Evolutionary conservation across 352 stramenopile species (phyloP).

Genomic region (Phytopythium delawarense): DNA sequence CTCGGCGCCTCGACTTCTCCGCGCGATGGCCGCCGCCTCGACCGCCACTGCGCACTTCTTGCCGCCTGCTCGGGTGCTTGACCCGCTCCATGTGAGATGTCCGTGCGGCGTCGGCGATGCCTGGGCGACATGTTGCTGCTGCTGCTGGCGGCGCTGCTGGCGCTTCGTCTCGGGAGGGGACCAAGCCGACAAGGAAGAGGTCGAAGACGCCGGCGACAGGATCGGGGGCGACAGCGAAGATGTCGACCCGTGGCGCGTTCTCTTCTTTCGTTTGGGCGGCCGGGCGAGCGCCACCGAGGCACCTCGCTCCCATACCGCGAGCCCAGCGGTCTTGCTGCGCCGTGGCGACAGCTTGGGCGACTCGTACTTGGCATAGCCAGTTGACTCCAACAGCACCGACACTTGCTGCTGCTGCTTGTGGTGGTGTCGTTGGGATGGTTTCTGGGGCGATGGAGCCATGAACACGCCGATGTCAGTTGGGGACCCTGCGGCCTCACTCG

Average conservation of each 20-base stretch:
- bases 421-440: not conserved
- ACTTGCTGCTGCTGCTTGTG: not conserved
- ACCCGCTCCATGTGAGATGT: not conserved
- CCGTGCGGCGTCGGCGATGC: not conserved
- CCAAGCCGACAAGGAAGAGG: conserved; percentile 21
- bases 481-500: not conserved
- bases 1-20: not conserved
- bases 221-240: conserved; percentile 26
- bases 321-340: conserved; percentile 16
- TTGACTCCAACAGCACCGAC: not conserved
- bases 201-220: conserved; percentile 12
- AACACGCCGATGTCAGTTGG: not conserved
- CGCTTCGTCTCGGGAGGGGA: conserved; percentile 28
- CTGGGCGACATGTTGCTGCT: not conserved
- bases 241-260: conserved; percentile 38
- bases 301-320: conserved; percentile 26
- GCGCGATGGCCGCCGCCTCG: not conserved
- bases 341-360: conserved; percentile 14
- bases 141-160: conserved; percentile 6
- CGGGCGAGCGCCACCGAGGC: conserved; percentile 15
- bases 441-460: not conserved
- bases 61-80: not conserved
- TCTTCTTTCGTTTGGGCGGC: conserved; percentile 60
- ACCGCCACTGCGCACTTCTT: conserved; percentile 7
- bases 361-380: conserved; percentile 2